Evolutionary conservation across 1,284 basidiomycete species (phyloP).

Genomic region (Cryptococcus sp.): DNA sequence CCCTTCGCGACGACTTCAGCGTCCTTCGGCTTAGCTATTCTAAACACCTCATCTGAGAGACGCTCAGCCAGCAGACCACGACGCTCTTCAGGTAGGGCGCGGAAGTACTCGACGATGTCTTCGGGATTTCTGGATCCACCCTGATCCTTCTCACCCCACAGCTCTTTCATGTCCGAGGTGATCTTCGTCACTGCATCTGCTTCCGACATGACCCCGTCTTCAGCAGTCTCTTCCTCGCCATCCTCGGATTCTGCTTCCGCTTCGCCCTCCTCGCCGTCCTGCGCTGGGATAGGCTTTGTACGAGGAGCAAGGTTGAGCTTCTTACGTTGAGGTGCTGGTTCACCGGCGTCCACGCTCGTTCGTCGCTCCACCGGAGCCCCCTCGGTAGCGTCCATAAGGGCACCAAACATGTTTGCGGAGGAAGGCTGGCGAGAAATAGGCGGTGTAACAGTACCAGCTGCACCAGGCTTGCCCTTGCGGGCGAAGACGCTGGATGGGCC

Average conservation of each 20-base stretch:
- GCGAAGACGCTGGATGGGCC: slow-evolving; percentile 81
- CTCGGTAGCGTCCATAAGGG: slow-evolving; percentile 66
- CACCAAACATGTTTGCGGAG: slow-evolving; percentile 82
- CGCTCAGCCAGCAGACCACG: slow-evolving; percentile 71
- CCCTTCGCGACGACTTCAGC: slow-evolving; percentile 68
- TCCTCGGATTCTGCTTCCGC: slow-evolving; percentile 50
- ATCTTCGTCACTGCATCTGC: slow-evolving; percentile 76
- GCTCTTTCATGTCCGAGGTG: slow-evolving; percentile 58
- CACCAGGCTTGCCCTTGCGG: slow-evolving; percentile 68
- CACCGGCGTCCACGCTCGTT: slow-evolving; percentile 51
- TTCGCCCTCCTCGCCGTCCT: slow-evolving; percentile 45
- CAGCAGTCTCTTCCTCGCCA: slow-evolving; percentile 61
- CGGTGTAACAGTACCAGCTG: slow-evolving; percentile 59
- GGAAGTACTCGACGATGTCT: slow-evolving; percentile 65
- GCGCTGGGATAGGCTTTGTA: slow-evolving; percentile 58
- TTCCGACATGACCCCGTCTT: slow-evolving; percentile 65
- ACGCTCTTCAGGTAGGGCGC: slow-evolving; percentile 58
- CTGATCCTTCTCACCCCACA: slow-evolving; percentile 54
- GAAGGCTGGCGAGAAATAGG: slow-evolving; percentile 76
- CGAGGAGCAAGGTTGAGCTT: slow-evolving; percentile 70
- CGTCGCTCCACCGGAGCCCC: slow-evolving; percentile 54
- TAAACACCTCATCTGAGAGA: slow-evolving; percentile 81
- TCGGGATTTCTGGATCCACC: slow-evolving; percentile 50
- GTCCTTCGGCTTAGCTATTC: slow-evolving; percentile 84
- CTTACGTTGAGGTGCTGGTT: slow-evolving; percentile 64